Evolutionary conservation across 1,284 basidiomycete species (phyloP).

Genomic region (Leccinum fuscescens): DNA sequence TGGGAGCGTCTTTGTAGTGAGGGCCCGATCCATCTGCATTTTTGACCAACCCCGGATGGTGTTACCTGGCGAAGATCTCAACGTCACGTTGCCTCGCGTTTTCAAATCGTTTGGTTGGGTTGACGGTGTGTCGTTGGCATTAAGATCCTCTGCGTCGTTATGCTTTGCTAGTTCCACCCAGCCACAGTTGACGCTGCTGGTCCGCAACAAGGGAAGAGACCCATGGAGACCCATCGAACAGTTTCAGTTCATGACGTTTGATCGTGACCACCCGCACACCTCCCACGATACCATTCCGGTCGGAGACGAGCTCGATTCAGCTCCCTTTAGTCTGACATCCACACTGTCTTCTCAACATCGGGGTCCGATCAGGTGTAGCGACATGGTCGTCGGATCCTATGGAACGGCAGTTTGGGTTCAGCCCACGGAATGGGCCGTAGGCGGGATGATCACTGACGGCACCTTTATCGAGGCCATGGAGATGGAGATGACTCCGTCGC

Average conservation of each 20-base stretch:
- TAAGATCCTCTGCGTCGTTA: slow-evolving; percentile 18
- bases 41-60: slow-evolving; percentile 45
- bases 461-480: slow-evolving; percentile 20
- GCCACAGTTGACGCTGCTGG: slow-evolving; percentile 45
- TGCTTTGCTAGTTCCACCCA: slow-evolving; percentile 1
- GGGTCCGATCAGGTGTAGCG: slow-evolving; percentile 51
- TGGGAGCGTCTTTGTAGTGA: slow-evolving; percentile 50
- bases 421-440: slow-evolving; percentile 43
- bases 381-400: slow-evolving; percentile 48
- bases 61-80: slow-evolving; percentile 10
- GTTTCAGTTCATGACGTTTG: slow-evolving; percentile 44
- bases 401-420: slow-evolving; percentile 62
- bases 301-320: slow-evolving; percentile 42
- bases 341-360: slow-evolving; percentile 29
- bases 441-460: slow-evolving; percentile 33
- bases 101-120: slow-evolving; percentile 62
- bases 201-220: slow-evolving; percentile 55
- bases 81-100: slow-evolving; percentile 38
- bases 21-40: slow-evolving; percentile 55
- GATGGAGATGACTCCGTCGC: slow-evolving; percentile 19
- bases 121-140: slow-evolving; percentile 49
- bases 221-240: slow-evolving; percentile 51
- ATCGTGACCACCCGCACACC: background rate
- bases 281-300: slow-evolving; percentile 1
- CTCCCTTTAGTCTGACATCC: slow-evolving; percentile 37